Base-by-base conservation (phyloP, 352 stramenopile genomes). In the Phytophthora nicotianae region DNA sequence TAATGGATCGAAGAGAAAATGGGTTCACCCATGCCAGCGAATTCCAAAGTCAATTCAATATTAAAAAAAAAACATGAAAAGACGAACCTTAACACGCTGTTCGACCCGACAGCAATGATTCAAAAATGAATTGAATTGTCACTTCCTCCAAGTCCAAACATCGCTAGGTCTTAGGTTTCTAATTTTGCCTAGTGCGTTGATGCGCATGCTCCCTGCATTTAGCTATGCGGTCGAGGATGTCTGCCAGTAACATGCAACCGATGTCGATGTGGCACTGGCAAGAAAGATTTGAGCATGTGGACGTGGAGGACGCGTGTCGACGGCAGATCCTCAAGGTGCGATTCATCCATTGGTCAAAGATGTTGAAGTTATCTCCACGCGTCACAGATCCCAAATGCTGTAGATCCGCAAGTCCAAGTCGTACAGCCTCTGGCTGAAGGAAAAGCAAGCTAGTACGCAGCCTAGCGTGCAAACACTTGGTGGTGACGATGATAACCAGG, bases 181-280 rank as follows among this genome's bases (percentile, higher is more conserved):
- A n/a, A n/a, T n/a, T n/a, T n/a, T n/a, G n/a, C n/a, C n/a, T n/a
- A n/a, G n/a, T n/a, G 7, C 7, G 24, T 51, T 50, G 32, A 55
- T 45, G n/a, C 1, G 24, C 32, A 38, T 33, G 33, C 4, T 13
- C 8, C 7, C 43, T 37, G 24, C 51, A 65, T 45, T 62, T 49
- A 53, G 17, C 26, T 35, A 32, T 21, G 20, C 27, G 9, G 8
- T 47, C 14, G 6, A 13, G 10, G 43, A 26, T 11, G 21, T 11
- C 7, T 32, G 16, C 16, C 10, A 47, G 10, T 5, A 52, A 40
- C 8, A 65, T 20, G 17, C 57, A 50, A 33, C 17, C 45, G 49
- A 35, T 35, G 26, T 23, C 45, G 26, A 9, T 45, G 24, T 92
- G 83, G 81, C 83, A 92, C 65, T 92, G 83, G 83, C 81, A 86